phyloP scores from a whole-genome alignment of 352 stramenopile species.

The Phytopythium oedochilum region DNA sequence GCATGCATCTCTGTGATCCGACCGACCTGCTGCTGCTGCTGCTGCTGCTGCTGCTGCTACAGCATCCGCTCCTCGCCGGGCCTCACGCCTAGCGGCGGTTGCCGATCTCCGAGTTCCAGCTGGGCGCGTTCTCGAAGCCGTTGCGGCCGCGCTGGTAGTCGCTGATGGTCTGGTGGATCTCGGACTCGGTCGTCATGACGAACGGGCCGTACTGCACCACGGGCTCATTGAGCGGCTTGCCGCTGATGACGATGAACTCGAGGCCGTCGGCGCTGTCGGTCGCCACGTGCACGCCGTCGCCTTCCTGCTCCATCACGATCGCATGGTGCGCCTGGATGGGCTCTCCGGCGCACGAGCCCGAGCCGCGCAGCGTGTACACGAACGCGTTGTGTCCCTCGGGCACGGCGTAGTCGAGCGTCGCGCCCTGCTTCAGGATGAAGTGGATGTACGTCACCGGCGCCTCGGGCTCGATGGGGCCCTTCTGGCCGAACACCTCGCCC shows the following conservation, averaged over 20 bases:
- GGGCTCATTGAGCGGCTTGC: conserved; percentile 50
- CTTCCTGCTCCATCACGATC: conserved; percentile 44
- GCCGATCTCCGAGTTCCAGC: conserved; percentile 49
- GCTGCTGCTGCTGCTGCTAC: too few relatives aligned
- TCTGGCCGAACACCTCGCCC: conserved; percentile 36
- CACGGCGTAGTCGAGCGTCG: conserved; percentile 35
- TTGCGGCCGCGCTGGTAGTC: conserved; percentile 51
- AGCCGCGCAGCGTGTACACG: conserved; percentile 31
- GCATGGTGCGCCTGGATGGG: conserved; percentile 33
- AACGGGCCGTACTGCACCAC: conserved; percentile 69
- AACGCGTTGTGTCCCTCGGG: conserved; percentile 34
- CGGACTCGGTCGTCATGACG: conserved; percentile 57
- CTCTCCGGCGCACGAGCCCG: conserved; percentile 17
- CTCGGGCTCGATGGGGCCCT: conserved; percentile 34
- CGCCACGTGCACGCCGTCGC: conserved; percentile 40
- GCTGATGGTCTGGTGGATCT: conserved; percentile 46
- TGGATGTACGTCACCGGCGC: conserved; percentile 49
- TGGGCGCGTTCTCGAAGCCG: conserved; percentile 57
- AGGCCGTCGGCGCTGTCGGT: conserved; percentile 21
- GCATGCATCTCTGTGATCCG: too few relatives aligned
- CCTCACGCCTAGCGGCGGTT: conserved; percentile 15
- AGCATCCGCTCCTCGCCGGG: not conserved
- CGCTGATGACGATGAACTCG: conserved; percentile 49
- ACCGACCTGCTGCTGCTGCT: too few relatives aligned
- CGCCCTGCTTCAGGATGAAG: conserved; percentile 30